A percentile compares a stretch with the other conserved stretches of the same genome.
Conservation (phyloP, 345 rosid genomes). For the Aquilaria malaccensis region DNA sequence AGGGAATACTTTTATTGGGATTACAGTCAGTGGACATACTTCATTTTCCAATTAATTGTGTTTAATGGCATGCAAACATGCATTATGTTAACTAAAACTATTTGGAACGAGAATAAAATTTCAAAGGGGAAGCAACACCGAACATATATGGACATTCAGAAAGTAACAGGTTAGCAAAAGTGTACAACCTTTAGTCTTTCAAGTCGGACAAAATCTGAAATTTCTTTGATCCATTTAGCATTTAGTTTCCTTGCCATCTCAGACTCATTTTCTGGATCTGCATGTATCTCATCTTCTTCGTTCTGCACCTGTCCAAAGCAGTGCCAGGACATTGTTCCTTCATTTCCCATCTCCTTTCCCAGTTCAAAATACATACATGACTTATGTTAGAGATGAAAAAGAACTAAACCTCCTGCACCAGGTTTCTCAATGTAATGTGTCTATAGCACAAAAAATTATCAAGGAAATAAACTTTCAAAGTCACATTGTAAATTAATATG, state of each 20-base stretch:
- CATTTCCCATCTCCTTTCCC: slow-evolving; percentile 16
- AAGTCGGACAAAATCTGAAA: slow-evolving; percentile 26
- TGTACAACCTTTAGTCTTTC: slow-evolving; percentile 54
- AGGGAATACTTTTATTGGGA: background rate
- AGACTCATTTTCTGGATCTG: slow-evolving; percentile 19
- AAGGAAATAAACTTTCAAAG: no score
- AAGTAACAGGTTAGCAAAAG: slow-evolving; percentile 6
- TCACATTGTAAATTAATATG: no score
- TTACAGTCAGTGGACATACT: background rate
- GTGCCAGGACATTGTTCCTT: slow-evolving; percentile 8
- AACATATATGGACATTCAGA: slow-evolving; percentile 8
- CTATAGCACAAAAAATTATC: no score
- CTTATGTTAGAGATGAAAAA: slow-evolving; percentile 2
- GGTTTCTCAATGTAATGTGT: no score
- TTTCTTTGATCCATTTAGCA: slow-evolving; percentile 22
- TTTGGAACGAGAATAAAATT: background rate
- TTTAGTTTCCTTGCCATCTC: slow-evolving; percentile 12
- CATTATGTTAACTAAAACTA: background rate
- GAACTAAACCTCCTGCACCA: no score
- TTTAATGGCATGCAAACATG: background rate
- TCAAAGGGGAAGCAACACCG: background rate
- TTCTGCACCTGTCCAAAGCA: slow-evolving; percentile 12
- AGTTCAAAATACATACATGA: slow-evolving; percentile 12
- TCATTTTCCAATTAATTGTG: background rate
- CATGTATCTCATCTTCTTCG: slow-evolving; percentile 13